Evolutionary conservation across 768 basidiomycete genomes (phyloP).

Genomic region (Calocera viscosa): DNA sequence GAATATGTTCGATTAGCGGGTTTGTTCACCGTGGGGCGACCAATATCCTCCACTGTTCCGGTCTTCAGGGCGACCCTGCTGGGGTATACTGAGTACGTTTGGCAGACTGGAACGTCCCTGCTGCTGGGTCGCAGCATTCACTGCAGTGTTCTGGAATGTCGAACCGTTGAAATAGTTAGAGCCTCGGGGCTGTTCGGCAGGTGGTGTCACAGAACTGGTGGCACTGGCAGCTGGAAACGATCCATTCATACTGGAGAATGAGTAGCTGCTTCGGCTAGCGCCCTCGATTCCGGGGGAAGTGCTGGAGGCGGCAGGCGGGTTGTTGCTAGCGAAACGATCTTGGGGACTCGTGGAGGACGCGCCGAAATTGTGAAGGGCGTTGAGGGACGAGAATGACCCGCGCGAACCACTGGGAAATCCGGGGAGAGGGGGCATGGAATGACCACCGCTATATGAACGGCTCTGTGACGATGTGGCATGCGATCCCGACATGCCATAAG

Average conservation of each 20-base stretch:
- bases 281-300: background rate
- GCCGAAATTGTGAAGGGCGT: constrained; percentile 1
- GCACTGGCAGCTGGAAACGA: background rate
- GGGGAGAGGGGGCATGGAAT: constrained; percentile 1
- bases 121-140: background rate
- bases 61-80: background rate
- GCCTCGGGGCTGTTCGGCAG: background rate
- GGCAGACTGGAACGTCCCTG: background rate
- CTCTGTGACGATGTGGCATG: background rate
- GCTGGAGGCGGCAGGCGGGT: background rate
- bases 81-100: background rate
- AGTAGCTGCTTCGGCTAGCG: background rate
- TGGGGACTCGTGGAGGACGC: background rate
- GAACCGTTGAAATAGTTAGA: background rate
- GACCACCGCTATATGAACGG: background rate
- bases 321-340: background rate
- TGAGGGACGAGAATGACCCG: background rate
- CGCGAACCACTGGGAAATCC: background rate
- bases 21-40: background rate
- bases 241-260: constrained; percentile 1
- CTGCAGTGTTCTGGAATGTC: background rate
- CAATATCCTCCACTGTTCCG: background rate
- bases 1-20: background rate
- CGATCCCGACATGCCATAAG: background rate
- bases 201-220: background rate